These are phyloP conservation scores for Plantago coronopus DNA, from an alignment of 305 asterid species.

Conservation along the genomic window DNA sequence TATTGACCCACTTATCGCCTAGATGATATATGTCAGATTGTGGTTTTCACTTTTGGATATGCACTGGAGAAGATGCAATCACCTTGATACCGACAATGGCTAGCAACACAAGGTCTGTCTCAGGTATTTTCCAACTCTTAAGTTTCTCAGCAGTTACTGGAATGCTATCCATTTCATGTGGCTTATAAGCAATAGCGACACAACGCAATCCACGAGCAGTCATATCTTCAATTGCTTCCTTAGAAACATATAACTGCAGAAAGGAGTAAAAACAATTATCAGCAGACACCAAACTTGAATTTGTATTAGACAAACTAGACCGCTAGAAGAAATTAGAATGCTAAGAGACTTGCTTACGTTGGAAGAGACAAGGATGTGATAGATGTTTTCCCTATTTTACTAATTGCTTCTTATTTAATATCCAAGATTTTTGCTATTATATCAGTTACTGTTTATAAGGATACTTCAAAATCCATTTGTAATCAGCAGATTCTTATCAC, in stretches of 20 bases:
- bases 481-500: too few species aligned
- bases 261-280: slow-evolving; percentile 15
- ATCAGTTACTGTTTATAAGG: too few species aligned
- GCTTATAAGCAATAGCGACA: slow-evolving; percentile 77
- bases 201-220: slow-evolving; percentile 81
- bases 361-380: too few species aligned
- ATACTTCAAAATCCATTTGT: too few species aligned
- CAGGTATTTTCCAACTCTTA: slow-evolving; percentile 70
- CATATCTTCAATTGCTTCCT: slow-evolving; percentile 75
- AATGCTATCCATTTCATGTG: slow-evolving; percentile 39
- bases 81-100: slow-evolving; percentile 95
- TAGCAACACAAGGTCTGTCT: slow-evolving; percentile 67
- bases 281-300: background rate
- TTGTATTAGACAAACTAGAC: too few species aligned
- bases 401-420: too few species aligned
- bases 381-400: too few species aligned
- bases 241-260: slow-evolving; percentile 47
- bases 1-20: too few species aligned
- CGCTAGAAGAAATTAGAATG: too few species aligned
- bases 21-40: background rate
- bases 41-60: background rate
- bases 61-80: too few species aligned
- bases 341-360: too few species aligned
- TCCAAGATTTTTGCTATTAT: too few species aligned
- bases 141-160: slow-evolving; percentile 65